Evolutionary conservation across 2,329 filamentous ascomycete species (phyloP).

Genomic region (Trichoderma sp.): DNA sequence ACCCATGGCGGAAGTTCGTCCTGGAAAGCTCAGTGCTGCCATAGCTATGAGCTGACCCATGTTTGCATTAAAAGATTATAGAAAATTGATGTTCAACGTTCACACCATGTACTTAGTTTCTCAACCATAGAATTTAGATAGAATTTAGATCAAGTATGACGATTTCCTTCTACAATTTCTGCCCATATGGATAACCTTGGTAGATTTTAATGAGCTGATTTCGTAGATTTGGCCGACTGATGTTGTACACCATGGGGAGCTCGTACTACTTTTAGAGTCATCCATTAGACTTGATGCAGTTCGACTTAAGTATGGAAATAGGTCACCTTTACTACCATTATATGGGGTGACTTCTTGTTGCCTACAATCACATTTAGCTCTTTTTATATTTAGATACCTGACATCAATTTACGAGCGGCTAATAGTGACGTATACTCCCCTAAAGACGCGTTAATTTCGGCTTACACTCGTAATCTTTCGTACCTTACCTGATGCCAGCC

Average conservation of each 20-base stretch:
- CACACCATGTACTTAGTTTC: background rate
- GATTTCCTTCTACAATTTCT: background rate
- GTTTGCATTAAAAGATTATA: background rate
- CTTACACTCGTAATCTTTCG: fast-evolving
- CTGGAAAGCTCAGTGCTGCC: background rate
- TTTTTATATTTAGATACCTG: background rate
- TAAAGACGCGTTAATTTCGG: background rate
- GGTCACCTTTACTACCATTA: too few relatives aligned
- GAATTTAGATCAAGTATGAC: background rate
- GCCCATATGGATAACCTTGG: background rate
- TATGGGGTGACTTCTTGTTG: too few relatives aligned
- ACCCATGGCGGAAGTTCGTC: background rate
- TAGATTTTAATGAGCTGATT: background rate
- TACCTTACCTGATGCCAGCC: background rate
- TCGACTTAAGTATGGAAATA: too few relatives aligned
- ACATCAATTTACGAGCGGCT: background rate
- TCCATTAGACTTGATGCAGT: too few relatives aligned
- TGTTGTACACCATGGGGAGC: background rate
- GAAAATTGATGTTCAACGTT: background rate
- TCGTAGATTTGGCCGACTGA: background rate
- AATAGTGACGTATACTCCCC: background rate
- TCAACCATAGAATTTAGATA: background rate
- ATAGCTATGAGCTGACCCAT: background rate
- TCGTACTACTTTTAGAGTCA: background rate
- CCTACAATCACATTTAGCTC: too few relatives aligned